Evolutionary conservation across 768 basidiomycete genomes (phyloP).

Genomic region (Rhizopogon vinicolor): DNA sequence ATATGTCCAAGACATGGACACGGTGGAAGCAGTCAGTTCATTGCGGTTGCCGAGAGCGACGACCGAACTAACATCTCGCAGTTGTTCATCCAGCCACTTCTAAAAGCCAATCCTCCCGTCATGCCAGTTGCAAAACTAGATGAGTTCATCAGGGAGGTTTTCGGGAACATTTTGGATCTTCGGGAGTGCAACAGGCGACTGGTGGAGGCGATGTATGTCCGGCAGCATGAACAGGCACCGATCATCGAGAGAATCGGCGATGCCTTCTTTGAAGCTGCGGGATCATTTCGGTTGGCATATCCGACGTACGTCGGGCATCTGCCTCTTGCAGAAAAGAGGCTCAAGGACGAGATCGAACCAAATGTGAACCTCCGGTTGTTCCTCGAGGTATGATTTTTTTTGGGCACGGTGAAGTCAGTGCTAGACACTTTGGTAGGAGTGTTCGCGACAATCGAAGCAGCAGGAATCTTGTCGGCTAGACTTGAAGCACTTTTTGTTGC

Average conservation of each 20-base stretch:
- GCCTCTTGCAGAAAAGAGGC: conserved; percentile 77
- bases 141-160: conserved; percentile 85
- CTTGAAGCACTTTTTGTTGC: conserved; percentile 55
- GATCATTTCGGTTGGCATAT: conserved; percentile 84
- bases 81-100: conserved; percentile 54
- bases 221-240: conserved; percentile 78
- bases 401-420: background rate
- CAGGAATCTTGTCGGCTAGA: conserved; percentile 58
- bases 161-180: conserved; percentile 86
- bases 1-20: conserved; percentile 83
- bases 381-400: conserved; percentile 57
- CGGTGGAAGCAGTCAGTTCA: conserved; percentile 66
- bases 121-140: conserved; percentile 57
- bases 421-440: conserved; percentile 11
- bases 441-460: conserved; percentile 44
- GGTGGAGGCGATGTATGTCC: conserved; percentile 81
- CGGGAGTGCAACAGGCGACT: conserved; percentile 77
- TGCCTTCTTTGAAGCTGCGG: conserved; percentile 80
- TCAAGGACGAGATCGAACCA: conserved; percentile 80
- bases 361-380: conserved; percentile 83
- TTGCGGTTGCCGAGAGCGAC: background rate
- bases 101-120: conserved; percentile 49
- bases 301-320: conserved; percentile 82
- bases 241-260: conserved; percentile 86
- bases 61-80: conserved; percentile 24